A percentile compares a stretch with the other conserved stretches of the same genome.
These are phyloP conservation scores for Ambrosia hybrid DNA, from an alignment of 140 eudicot genomes.

Conservation along the genomic window DNA sequence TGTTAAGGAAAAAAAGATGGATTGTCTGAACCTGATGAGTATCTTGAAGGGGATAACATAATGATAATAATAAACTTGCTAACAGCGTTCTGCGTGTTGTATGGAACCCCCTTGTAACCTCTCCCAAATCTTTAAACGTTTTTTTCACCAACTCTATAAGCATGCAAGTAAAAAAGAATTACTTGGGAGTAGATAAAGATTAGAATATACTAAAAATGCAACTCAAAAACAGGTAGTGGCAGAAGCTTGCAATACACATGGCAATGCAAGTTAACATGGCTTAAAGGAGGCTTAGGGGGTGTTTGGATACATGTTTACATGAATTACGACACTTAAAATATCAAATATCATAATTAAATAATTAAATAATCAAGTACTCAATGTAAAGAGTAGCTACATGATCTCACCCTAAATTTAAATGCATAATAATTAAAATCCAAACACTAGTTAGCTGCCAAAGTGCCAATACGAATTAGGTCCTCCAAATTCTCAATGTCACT, in stretches of 20 bases:
- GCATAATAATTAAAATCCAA: neutral
- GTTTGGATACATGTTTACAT: neutral
- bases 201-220: neutral
- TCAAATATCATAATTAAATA: too few species aligned
- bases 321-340: neutral
- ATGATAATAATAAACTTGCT: constrained; percentile 49
- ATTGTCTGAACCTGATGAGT: constrained; percentile 69
- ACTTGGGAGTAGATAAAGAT: neutral
- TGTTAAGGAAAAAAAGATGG: constrained; percentile 14
- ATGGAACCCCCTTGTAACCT: constrained; percentile 36
- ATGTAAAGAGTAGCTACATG: neutral
- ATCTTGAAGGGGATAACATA: constrained; percentile 65
- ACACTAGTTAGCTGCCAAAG: neutral
- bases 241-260: constrained; percentile 10
- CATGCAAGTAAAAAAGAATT: neutral
- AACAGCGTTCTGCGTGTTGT: constrained; percentile 67
- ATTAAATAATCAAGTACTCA: neutral
- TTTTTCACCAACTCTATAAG: constrained; percentile 38
- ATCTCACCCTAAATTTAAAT: neutral
- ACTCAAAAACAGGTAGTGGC: neutral
- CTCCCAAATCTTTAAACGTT: constrained; percentile 41
- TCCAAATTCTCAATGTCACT: neutral
- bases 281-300: neutral
- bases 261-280: neutral
- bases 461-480: constrained; percentile 16